Base-by-base conservation (phyloP, 1,284 basidiomycete species). In the Quambalaria eucalypti region DNA sequence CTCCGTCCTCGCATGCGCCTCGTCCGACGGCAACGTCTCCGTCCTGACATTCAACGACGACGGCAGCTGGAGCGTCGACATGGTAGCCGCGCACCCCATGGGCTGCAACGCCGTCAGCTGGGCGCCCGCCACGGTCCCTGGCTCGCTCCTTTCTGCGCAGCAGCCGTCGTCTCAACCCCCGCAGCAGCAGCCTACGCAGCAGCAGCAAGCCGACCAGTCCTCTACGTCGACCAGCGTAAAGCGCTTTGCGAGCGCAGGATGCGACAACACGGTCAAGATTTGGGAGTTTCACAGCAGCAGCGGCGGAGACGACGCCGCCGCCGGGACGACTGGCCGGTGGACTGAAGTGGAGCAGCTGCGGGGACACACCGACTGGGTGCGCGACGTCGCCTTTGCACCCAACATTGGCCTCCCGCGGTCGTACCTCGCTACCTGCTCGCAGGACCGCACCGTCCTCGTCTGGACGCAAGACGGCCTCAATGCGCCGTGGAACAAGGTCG, bases 41-140 rank as follows among this genome's bases (percentile, higher is more conserved):
- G 91, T 98, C 26, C 80, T 98, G 58, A 90, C 88, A 6, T 98
- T 98, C 81, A 93, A 96, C 83, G 91, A 93, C 73, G 93, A 97
- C 73, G 92, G 93, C 49, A 90, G 92, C 55, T 95, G 91, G 85
- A 88, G 87, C 57, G 90, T 90, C 1, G 89, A 90, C 66, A 88
- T 96, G 65, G 96, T 97, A 79, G 86, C 88, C 48, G 95, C 88
- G 0, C 93, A 98, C 74, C 88, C 90, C 0, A 92, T 93, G 52
- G 92, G 92, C 44, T 95, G 90, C 78, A 97, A 97, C 73, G 90
- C 92, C 50, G 87, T 98, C 51, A 93, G 91, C 4, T 98, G 93
- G 95, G 90, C 91, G 0, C 93, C 93, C 1, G 89, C 90, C n/a
- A 83, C 84, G 33, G 82, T 86, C 48, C 88, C 89, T 2, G 88